Base-by-base conservation (phyloP, 2,329 filamentous ascomycete species). In the Xylaria digitata region DNA sequence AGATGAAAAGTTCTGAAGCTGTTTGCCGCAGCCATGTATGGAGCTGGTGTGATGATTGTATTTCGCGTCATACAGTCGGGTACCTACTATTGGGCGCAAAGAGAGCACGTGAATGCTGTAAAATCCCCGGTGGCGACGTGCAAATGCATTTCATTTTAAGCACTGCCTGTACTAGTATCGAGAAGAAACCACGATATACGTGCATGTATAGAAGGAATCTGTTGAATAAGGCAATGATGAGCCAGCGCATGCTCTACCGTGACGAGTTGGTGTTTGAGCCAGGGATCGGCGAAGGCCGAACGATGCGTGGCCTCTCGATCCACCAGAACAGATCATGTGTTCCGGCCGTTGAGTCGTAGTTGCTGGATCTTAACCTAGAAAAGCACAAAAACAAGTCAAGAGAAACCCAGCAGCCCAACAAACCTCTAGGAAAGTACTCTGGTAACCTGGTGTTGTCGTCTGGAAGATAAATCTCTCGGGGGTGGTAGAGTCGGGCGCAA, bases 281-380 rank as follows among this genome's bases (percentile, higher is more conserved):
- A 55, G 26, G 32, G n/a, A 50, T 63, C 59, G 62, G 61, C 43
- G 50, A 58, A 55, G 52, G 59, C 57, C 53, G 58, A 40, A 46
- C 6, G 45, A 53, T 48, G 58, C 60, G 55, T 46, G 53, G 19
- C 49, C 57, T 42, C 65, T 43, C 30, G 55, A 48, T 61, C 61
- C 57, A 55, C 59, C 48, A 6, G n/a, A 48, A 32, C 13, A 37
- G 60, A 63, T 56, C 62, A 68, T 57, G 43, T 63, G 55, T 48
- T 59, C 34, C 23, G 48, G 56, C 56, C 49, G 60, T 75, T 74
- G 72, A 76, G 72, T 76, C 73, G 61, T 76, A 75, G 72, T 76
- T 76, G 68, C 71, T 62, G 71, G 63, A 71, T 61, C 30, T 64
- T 65, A 70, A 68, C 62, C 52, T 40, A 21, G 53, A 70, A 68